phyloP scores from a whole-genome alignment of 208 protist species.

The Acanthamoeba rhysodes region DNA sequence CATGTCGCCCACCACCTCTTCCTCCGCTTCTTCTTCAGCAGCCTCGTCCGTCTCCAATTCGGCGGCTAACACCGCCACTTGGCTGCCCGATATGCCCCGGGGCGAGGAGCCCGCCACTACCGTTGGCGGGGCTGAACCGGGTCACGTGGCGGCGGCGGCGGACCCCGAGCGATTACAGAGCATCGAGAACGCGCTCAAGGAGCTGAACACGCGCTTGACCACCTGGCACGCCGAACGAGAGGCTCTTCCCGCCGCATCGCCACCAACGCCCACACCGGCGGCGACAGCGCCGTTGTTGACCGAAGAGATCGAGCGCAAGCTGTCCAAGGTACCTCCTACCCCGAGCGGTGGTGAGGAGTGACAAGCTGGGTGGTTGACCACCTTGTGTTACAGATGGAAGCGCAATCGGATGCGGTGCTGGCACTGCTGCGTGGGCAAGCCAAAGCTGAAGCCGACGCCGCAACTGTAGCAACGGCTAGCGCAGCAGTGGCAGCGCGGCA shows the following conservation, averaged over 20 bases:
- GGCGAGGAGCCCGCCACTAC: background rate
- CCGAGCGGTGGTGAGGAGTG: background rate
- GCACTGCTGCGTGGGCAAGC: background rate
- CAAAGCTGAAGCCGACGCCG: too few relatives aligned
- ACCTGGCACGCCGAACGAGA: background rate
- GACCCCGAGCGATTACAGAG: background rate
- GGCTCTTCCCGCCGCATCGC: too few relatives aligned
- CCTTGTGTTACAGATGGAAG: background rate
- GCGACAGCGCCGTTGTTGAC: background rate
- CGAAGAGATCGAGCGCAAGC: background rate
- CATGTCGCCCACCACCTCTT: background rate
- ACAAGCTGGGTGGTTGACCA: background rate
- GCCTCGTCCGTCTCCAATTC: background rate
- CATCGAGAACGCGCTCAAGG: background rate
- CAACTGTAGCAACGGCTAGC: too few relatives aligned
- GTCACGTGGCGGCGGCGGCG: background rate
- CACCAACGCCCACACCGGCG: background rate
- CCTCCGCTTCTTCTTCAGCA: background rate
- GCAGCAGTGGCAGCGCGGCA: too few relatives aligned
- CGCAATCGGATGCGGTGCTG: background rate
- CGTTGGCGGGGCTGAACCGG: too few relatives aligned
- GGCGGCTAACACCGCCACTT: background rate
- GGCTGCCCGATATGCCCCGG: background rate
- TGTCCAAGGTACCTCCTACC: background rate
- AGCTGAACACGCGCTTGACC: background rate